Evolutionary conservation across 768 basidiomycete species (phyloP), one percentile per base, ranked within the genome.

Genomic region (Boletus subcaerulescens): DNA sequence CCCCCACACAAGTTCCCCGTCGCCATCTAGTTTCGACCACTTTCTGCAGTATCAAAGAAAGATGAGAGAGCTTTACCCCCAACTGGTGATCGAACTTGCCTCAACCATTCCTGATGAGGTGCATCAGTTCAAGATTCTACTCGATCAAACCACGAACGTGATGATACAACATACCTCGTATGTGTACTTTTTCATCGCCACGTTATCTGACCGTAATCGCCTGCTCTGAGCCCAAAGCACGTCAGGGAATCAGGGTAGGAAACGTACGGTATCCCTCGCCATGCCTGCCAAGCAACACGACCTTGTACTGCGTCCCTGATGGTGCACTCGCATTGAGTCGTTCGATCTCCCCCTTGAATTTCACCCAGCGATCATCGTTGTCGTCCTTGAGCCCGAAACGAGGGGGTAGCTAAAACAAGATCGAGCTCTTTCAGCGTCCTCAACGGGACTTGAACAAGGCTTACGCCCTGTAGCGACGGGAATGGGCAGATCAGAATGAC

Each of bases 191-290:
- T 71, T 70, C 62, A 85, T 82, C 0, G 78, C 89, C 3, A 87
- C 77, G 56, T 91, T 91, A 71, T 91, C 87, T 89, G 45, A 35
- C 18, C 1, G 74, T 75, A 79, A 81, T 83, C 79, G 5, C 35
- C 29, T 57, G 79, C 7, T 78, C 55, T 87, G 17, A 35, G 31
- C 41, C 12, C 14, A 29, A 22, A 10, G 36, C 22, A n/a, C 4
- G 10, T 42, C n/a, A 35, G 17, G 36, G 10, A 14, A 14, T 26
- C 33, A 20, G 14, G 7, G 32, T 10, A 32, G 32, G n/a, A 8
- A 33, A 73, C 86, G 60, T 67, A 89, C 88, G 88, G 61, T 77
- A 81, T 51, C 88, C 89, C 67, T 90, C 73, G 3, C 89, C 89
- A 56, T 92, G 90, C 56, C 89, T 75, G 3, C 80, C 81, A 3